Evolutionary conservation across 169 alveolate species (phyloP).

Genomic region (Babesia ovis): DNA sequence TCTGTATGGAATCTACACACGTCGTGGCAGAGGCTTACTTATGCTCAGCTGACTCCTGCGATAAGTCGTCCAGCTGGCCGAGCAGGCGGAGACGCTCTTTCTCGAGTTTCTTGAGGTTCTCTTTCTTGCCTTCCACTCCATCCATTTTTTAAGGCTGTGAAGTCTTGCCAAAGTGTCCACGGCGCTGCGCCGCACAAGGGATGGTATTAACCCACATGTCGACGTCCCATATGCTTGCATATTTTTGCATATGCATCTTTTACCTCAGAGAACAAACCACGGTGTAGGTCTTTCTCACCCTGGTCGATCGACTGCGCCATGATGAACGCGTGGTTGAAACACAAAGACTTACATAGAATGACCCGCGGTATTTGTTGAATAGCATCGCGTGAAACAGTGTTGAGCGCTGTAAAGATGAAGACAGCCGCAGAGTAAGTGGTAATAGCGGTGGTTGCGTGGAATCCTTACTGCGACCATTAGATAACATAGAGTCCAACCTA

Average conservation of each 20-base stretch:
- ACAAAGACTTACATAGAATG: slow-evolving; percentile 30
- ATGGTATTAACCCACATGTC: neutral
- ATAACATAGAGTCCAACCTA: neutral
- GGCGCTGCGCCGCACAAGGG: slow-evolving; percentile 1
- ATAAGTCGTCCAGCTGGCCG: slow-evolving; percentile 76
- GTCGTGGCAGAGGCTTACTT: slow-evolving; percentile 45
- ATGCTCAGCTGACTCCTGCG: slow-evolving; percentile 85
- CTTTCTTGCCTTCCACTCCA: slow-evolving; percentile 45
- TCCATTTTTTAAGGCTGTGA: slow-evolving; percentile 11
- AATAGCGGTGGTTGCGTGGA: slow-evolving; percentile 7
- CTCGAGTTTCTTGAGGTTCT: slow-evolving; percentile 53
- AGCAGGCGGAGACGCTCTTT: slow-evolving; percentile 52
- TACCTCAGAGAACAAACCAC: slow-evolving; percentile 45
- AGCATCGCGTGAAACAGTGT: slow-evolving; percentile 52
- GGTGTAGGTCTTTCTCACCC: slow-evolving; percentile 58
- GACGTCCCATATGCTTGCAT: slow-evolving; percentile 36
- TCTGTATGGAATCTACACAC: slow-evolving; percentile 40
- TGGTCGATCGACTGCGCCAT: slow-evolving; percentile 54
- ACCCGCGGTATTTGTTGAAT: slow-evolving; percentile 51
- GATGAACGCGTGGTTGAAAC: neutral
- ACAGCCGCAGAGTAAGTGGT: slow-evolving; percentile 9
- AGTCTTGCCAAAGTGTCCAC: neutral
- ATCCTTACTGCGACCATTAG: slow-evolving; percentile 4
- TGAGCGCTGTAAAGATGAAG: slow-evolving; percentile 36
- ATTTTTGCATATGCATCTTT: slow-evolving; percentile 49